A percentile compares a stretch with the other conserved stretches of the same genome.
These are phyloP conservation scores for Parastagonospora nodorum DNA, from an alignment of 2,329 filamentous ascomycete species.

Conservation along the genomic window DNA sequence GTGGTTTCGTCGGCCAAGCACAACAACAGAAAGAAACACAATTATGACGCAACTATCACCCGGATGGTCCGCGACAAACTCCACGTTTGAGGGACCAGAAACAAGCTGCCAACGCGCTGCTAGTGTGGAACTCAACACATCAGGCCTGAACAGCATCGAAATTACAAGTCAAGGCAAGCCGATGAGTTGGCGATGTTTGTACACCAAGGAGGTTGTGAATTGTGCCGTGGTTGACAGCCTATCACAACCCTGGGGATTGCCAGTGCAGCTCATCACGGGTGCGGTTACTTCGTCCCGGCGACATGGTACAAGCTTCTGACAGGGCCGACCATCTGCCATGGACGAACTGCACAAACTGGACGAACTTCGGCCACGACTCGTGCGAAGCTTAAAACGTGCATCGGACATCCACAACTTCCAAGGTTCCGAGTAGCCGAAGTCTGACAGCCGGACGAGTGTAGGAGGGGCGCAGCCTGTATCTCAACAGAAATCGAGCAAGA, in stretches of 20 bases:
- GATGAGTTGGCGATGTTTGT: no score
- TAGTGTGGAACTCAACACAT: background rate
- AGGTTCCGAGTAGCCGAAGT: no score
- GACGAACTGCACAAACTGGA: background rate
- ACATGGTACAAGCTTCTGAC: background rate
- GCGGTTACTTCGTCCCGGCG: background rate
- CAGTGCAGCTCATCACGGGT: background rate
- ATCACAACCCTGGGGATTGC: no score
- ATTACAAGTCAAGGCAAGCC: no score
- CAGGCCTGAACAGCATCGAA: no score
- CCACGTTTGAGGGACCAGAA: background rate
- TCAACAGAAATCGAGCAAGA: no score
- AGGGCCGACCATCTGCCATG: background rate
- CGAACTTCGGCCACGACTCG: background rate
- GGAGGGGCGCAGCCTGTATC: no score
- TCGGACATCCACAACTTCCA: no score
- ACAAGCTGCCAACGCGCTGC: background rate
- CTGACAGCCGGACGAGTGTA: no score
- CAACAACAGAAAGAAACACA: background rate
- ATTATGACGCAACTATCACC: background rate
- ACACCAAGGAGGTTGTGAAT: no score
- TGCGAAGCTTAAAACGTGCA: background rate
- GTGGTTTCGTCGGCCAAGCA: conserved; percentile 1
- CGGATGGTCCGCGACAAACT: background rate
- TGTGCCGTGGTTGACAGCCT: no score